phyloP scores from a whole-genome alignment of 2,329 filamentous ascomycete genomes.

The Biscogniauxia sp. region DNA sequence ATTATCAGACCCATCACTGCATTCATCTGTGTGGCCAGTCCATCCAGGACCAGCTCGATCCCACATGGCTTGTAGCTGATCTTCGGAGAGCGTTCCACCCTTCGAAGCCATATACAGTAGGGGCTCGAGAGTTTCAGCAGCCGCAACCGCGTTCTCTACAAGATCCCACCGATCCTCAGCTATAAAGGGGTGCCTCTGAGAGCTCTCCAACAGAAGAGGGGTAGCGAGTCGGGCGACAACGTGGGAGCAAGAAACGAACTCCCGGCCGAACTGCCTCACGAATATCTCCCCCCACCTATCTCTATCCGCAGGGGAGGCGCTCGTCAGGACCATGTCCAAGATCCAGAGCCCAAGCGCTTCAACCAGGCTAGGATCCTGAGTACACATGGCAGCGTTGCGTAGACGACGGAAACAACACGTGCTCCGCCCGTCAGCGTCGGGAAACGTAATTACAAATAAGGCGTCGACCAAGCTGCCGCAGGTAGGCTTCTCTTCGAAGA shows the following conservation, averaged over 20 bases:
- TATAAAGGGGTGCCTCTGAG: not conserved
- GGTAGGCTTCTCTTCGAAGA: not conserved
- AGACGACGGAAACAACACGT: not conserved
- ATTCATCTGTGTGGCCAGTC: not conserved
- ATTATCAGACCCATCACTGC: not conserved
- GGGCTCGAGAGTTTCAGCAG: not conserved
- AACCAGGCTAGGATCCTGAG: not conserved
- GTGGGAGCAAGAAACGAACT: not conserved
- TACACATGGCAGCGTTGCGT: not conserved
- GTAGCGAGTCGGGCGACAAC: not conserved
- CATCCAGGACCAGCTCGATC: not conserved
- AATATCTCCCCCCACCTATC: not conserved
- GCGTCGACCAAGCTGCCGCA: not conserved
- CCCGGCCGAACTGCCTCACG: not conserved
- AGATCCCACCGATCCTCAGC: not conserved
- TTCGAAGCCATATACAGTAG: not conserved
- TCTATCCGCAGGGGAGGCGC: not conserved
- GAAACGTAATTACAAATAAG: not conserved
- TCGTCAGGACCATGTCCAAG: not conserved
- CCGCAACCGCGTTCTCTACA: not conserved
- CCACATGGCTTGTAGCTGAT: not conserved
- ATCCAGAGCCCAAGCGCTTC: not conserved
- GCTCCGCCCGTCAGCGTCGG: not conserved
- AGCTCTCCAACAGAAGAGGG: not conserved
- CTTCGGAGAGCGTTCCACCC: not conserved